Evolutionary conservation across 139 green algal genomes (phyloP).

Genomic region (Pleodorina starrii): DNA sequence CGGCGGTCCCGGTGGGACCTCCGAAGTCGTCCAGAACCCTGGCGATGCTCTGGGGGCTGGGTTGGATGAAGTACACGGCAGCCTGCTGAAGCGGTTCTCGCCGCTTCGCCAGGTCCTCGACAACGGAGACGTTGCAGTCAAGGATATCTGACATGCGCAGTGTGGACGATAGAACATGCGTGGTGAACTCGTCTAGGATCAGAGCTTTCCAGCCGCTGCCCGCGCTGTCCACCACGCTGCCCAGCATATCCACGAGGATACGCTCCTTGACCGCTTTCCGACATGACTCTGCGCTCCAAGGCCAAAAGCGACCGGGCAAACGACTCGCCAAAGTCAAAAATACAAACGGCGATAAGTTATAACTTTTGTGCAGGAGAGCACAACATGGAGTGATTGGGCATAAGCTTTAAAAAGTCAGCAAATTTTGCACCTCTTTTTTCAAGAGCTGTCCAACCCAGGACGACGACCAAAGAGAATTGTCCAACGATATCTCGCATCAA

Average conservation of each 20-base stretch:
- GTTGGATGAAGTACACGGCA: conserved; percentile 93
- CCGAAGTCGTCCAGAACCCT: conserved; percentile 30
- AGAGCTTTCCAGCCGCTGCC: conserved; percentile 86
- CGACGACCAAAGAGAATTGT: too few species aligned
- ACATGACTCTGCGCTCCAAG: conserved; percentile 52
- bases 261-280: conserved; percentile 57
- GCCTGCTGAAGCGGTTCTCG: conserved; percentile 81
- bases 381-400: too few species aligned
- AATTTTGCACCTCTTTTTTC: too few species aligned
- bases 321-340: background rate
- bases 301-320: background rate
- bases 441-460: too few species aligned
- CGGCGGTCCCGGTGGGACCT: conserved; percentile 25
- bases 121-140: conserved; percentile 60
- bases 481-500: too few species aligned
- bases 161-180: conserved; percentile 52
- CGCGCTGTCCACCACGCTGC: conserved; percentile 63
- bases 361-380: too few species aligned
- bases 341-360: too few species aligned
- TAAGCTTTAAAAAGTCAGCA: too few species aligned
- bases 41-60: conserved; percentile 57
- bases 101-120: conserved; percentile 83
- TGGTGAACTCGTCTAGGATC: conserved; percentile 86
- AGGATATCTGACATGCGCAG: conserved; percentile 54
- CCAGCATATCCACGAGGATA: conserved; percentile 82